Evolutionary conservation across 192 early-diverging fungal species (phyloP).

Genomic region (Coemansia sp.): DNA sequence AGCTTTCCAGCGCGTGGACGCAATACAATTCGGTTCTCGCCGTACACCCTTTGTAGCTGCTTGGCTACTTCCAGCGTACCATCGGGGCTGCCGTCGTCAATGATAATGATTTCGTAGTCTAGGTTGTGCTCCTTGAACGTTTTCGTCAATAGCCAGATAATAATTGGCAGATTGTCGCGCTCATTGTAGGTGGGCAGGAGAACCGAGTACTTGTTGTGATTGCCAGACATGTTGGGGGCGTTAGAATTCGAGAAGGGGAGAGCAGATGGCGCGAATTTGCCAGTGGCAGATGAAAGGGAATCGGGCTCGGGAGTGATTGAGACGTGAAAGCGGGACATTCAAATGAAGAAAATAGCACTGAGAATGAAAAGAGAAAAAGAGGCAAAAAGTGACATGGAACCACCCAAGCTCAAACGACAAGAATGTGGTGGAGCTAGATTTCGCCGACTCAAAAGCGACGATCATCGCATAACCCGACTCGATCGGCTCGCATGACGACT

Average conservation of each 20-base stretch:
- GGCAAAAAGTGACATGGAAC: no score
- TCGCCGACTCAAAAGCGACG: background rate
- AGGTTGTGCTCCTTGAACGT: slow-evolving; percentile 81
- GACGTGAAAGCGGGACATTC: slow-evolving; percentile 55
- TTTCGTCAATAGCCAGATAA: slow-evolving; percentile 88
- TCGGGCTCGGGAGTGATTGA: slow-evolving; percentile 55
- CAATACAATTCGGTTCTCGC: slow-evolving; percentile 84
- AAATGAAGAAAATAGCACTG: background rate
- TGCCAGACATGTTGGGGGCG: slow-evolving; percentile 35
- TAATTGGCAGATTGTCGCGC: slow-evolving; percentile 94
- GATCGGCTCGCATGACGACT: slow-evolving; percentile 1
- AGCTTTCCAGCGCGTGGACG: slow-evolving; percentile 95
- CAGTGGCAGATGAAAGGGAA: slow-evolving; percentile 33
- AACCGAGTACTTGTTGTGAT: slow-evolving; percentile 77
- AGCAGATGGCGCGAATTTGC: slow-evolving; percentile 19
- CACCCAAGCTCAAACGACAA: background rate
- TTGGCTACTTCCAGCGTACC: slow-evolving; percentile 93
- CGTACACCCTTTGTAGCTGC: slow-evolving; percentile 83
- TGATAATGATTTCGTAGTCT: slow-evolving; percentile 96
- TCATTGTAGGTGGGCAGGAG: slow-evolving; percentile 99
- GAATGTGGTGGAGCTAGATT: background rate
- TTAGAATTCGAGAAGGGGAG: slow-evolving; percentile 28
- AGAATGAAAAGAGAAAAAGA: background rate
- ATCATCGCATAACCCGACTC: background rate
- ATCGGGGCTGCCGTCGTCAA: slow-evolving; percentile 95